Percentiles rank a stretch among this genome's conserved stretches.
Conservation (phyloP, 2,329 filamentous ascomycete genomes). For the Camptophora hylomeconis region DNA sequence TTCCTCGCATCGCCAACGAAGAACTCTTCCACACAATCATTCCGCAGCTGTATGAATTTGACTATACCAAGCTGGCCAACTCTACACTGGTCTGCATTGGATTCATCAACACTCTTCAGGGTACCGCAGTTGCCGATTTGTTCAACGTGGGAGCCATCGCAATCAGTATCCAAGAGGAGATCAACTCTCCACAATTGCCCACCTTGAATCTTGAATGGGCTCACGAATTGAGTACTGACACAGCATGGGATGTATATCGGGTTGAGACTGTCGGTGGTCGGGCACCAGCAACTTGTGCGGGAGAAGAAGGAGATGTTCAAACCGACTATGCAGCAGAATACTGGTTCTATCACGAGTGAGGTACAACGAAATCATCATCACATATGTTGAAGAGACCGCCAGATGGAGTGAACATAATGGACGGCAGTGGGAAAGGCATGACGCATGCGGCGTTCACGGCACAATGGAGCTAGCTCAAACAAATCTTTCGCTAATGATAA, state of each 20-base stretch:
- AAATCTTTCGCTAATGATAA: too few relatives aligned
- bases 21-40: constrained; percentile 20
- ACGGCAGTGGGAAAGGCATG: too few relatives aligned
- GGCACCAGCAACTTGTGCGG: constrained; percentile 23
- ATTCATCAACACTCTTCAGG: constrained; percentile 11
- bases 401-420: too few relatives aligned
- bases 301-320: constrained; percentile 18
- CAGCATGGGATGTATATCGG: constrained; percentile 27
- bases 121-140: constrained; percentile 12
- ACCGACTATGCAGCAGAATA: constrained; percentile 31
- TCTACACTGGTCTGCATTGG: constrained; percentile 14
- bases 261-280: constrained; percentile 26
- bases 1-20: constrained; percentile 19
- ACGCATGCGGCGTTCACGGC: too few relatives aligned
- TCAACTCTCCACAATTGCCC: constrained; percentile 9
- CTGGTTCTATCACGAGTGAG: constrained; percentile 29
- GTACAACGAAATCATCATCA: too few relatives aligned
- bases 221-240: constrained; percentile 9
- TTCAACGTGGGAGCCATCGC: constrained; percentile 17
- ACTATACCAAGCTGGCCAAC: constrained; percentile 12
- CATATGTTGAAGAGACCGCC: too few relatives aligned
- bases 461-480: too few relatives aligned
- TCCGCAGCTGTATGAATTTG: constrained; percentile 19
- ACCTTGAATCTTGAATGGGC: constrained; percentile 6
- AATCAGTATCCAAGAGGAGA: constrained; percentile 8